phyloP scores from a whole-genome alignment of 202 grass and related monocot genomes.

The Bolboschoenoplectus hybrid region DNA sequence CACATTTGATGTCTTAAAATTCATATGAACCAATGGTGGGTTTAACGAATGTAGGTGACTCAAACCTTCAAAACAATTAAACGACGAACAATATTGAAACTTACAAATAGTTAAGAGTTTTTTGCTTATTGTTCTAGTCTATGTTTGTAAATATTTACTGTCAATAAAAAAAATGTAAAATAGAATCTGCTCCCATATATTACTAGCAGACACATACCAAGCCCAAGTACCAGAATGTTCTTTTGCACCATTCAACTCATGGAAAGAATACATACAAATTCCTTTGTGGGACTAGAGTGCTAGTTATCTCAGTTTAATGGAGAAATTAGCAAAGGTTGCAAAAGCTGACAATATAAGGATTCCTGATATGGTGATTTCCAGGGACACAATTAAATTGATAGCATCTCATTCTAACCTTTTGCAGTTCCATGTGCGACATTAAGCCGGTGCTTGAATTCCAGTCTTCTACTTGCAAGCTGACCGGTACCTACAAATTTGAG shows the following conservation, averaged over 20 bases:
- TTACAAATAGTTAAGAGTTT: not conserved
- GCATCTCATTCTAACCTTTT: constrained; percentile 60
- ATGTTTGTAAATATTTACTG: not conserved
- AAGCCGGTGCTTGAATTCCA: constrained; percentile 98
- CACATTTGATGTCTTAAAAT: constrained; percentile 92
- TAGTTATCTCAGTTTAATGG: not conserved
- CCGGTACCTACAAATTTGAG: constrained; percentile 43
- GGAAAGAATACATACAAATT: not conserved
- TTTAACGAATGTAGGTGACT: constrained; percentile 81
- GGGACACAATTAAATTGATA: not conserved
- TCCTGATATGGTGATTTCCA: not conserved
- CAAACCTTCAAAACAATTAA: constrained; percentile 61
- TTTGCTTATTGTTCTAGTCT: not conserved
- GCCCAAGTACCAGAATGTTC: not conserved
- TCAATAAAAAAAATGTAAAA: not conserved
- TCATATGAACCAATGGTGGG: constrained; percentile 77
- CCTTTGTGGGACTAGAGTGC: not conserved
- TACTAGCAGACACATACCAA: not conserved
- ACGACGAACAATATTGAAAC: constrained; percentile 7
- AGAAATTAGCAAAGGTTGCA: constrained; percentile 9
- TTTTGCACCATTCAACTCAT: not conserved
- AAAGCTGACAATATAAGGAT: not conserved
- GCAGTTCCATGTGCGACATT: constrained; percentile 85
- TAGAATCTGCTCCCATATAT: not conserved
- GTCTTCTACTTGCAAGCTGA: constrained; percentile 48